Percentiles rank a stretch among this genome's conserved stretches.
Conservation (phyloP, 495 filamentous ascomycete species). For the Bacidia gigantensis region DNA sequence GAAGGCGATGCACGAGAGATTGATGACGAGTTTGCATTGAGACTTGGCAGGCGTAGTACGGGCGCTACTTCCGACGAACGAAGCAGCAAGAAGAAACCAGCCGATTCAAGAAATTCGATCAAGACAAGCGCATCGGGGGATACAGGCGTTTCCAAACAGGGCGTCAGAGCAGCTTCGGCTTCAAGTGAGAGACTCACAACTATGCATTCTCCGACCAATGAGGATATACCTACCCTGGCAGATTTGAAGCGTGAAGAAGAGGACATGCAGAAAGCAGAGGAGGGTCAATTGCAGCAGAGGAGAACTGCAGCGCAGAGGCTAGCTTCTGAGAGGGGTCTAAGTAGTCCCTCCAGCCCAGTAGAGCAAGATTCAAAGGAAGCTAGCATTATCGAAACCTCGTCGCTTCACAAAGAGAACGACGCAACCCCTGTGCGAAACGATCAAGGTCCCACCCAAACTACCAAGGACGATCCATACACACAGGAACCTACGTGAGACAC, state of each 20-base stretch:
- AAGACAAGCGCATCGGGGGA: slow-evolving; percentile 41
- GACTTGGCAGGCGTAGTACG: slow-evolving; percentile 52
- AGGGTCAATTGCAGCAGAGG: slow-evolving; percentile 52
- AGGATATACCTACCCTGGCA: slow-evolving; percentile 42
- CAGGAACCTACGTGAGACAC: too few relatives aligned
- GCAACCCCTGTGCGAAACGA: too few relatives aligned
- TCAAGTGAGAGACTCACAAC: slow-evolving; percentile 16
- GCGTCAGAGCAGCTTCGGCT: slow-evolving; percentile 23
- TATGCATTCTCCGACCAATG: slow-evolving; percentile 16
- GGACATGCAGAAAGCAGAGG: slow-evolving; percentile 49
- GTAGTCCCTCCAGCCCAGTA: slow-evolving; percentile 10
- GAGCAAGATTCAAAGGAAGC: slow-evolving; percentile 6
- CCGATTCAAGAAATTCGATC: slow-evolving; percentile 36
- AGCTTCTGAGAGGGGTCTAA: slow-evolving; percentile 56
- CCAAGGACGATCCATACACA: too few relatives aligned
- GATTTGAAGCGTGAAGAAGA: slow-evolving; percentile 72
- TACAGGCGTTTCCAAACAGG: slow-evolving; percentile 26
- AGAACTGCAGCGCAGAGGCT: slow-evolving; percentile 58
- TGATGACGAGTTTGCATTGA: slow-evolving; percentile 83
- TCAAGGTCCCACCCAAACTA: too few relatives aligned
- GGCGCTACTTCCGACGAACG: slow-evolving; percentile 52
- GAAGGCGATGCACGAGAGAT: slow-evolving; percentile 84
- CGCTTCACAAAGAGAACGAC: too few relatives aligned
- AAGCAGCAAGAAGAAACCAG: slow-evolving; percentile 48
- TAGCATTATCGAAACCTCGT: background rate